Conservation (phyloP, 2,329 filamentous ascomycete species). For the Elsinoe australis region DNA sequence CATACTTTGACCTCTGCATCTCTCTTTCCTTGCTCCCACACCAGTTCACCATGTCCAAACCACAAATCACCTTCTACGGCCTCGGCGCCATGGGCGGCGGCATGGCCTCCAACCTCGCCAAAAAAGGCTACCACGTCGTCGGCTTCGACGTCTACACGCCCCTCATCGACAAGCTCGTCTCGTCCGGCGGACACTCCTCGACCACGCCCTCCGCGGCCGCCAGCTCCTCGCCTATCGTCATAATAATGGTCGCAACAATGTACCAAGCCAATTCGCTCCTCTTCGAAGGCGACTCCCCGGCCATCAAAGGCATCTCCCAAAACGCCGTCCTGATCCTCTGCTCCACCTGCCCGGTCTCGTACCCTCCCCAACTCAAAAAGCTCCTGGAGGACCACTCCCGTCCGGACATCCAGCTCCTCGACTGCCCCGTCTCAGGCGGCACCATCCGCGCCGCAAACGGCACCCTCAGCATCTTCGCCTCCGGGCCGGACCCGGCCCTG, state of each 20-base stretch:
- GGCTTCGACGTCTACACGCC: conserved; percentile 65
- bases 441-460: conserved; percentile 61
- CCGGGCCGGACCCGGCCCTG: conserved; percentile 47
- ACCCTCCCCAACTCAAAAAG: conserved; percentile 53
- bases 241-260: conserved; percentile 70
- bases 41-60: conserved; percentile 30
- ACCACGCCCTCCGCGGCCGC: conserved; percentile 56
- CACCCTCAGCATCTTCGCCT: conserved; percentile 69
- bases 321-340: conserved; percentile 58
- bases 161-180: conserved; percentile 57
- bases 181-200: conserved; percentile 54
- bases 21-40: not conserved
- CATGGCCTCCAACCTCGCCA: conserved; percentile 68
- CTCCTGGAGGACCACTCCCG: conserved; percentile 50
- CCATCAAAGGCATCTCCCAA: conserved; percentile 45
- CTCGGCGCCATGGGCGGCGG: conserved; percentile 76
- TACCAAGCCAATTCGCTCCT: conserved; percentile 60
- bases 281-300: conserved; percentile 51
- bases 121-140: conserved; percentile 57
- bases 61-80: conserved; percentile 59
- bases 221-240: conserved; percentile 50
- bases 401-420: conserved; percentile 58
- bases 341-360: conserved; percentile 62
- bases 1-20: not conserved
- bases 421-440: conserved; percentile 66